These are phyloP conservation scores for Pycnococcus provasolii DNA, from an alignment of 139 green algal genomes.

Conservation along the genomic window DNA sequence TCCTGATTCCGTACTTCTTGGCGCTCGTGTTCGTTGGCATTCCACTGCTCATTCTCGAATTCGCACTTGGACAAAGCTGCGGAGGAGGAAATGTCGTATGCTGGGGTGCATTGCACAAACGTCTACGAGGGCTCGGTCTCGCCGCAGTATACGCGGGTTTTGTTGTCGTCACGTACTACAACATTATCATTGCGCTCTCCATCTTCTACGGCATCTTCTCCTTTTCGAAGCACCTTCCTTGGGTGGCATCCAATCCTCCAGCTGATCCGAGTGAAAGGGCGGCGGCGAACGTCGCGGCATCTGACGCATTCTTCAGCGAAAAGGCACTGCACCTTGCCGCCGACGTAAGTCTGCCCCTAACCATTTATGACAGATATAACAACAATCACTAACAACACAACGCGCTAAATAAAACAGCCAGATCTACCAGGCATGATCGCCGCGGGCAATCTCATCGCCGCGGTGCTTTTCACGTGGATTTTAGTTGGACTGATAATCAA, in stretches of 20 bases:
- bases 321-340: not conserved
- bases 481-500: not conserved
- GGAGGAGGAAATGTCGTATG: not conserved
- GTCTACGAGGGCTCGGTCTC: not conserved
- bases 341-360: not conserved
- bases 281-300: not conserved
- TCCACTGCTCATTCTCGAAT: not conserved
- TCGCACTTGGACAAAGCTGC: not conserved
- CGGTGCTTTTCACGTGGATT: not conserved
- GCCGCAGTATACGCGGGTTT: not conserved
- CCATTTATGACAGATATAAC: no score
- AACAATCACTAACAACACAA: no score
- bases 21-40: conserved; percentile 7
- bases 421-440: not conserved
- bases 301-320: not conserved
- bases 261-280: no score
- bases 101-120: not conserved
- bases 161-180: not conserved
- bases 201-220: not conserved
- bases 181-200: not conserved
- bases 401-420: not conserved
- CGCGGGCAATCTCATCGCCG: not conserved
- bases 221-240: not conserved
- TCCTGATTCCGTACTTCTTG: conserved; percentile 10
- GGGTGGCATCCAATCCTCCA: not conserved